Evolutionary conservation across 1,284 basidiomycete species (phyloP).

Genomic region (Malassezia japonica): DNA sequence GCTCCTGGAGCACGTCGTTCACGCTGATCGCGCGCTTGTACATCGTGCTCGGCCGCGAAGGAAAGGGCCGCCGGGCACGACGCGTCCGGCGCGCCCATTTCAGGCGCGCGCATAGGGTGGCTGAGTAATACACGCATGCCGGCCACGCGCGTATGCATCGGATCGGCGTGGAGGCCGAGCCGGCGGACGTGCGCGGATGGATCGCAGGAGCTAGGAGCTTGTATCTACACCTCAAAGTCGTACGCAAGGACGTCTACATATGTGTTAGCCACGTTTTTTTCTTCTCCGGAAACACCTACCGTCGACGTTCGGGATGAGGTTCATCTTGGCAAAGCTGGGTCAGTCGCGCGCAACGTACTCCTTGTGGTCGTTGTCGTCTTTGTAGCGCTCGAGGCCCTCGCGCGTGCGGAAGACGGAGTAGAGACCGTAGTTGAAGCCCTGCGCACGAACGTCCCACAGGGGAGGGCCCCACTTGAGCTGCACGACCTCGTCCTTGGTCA

Average conservation of each 20-base stretch:
- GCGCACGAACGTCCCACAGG: conserved; percentile 26
- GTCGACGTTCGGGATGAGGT: conserved; percentile 28
- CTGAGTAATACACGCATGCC: not conserved
- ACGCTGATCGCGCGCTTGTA: conserved; percentile 12
- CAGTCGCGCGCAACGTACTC: conserved; percentile 23
- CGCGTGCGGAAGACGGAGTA: conserved; percentile 29
- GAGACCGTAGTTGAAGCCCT: conserved; percentile 39
- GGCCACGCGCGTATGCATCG: not conserved
- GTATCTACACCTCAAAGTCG: conserved; percentile 29
- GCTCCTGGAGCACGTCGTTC: conserved; percentile 9
- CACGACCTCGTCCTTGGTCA: conserved; percentile 23
- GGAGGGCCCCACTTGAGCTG: conserved; percentile 36
- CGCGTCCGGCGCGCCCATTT: too few relatives aligned
- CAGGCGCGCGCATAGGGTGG: not conserved
- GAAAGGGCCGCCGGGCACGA: not conserved
- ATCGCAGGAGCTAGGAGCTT: too few relatives aligned
- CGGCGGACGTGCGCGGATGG: too few relatives aligned
- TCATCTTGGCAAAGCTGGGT: conserved; percentile 32
- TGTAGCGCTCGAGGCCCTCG: conserved; percentile 32
- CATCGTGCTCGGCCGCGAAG: not conserved
- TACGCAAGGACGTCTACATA: conserved; percentile 28
- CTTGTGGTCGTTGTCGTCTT: conserved; percentile 38
- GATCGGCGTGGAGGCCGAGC: too few relatives aligned
- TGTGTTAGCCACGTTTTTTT: not conserved
- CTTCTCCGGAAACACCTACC: conserved; percentile 1